Evolutionary conservation across 2,329 filamentous ascomycete species (phyloP).

Genomic region (Eutypa lata): DNA sequence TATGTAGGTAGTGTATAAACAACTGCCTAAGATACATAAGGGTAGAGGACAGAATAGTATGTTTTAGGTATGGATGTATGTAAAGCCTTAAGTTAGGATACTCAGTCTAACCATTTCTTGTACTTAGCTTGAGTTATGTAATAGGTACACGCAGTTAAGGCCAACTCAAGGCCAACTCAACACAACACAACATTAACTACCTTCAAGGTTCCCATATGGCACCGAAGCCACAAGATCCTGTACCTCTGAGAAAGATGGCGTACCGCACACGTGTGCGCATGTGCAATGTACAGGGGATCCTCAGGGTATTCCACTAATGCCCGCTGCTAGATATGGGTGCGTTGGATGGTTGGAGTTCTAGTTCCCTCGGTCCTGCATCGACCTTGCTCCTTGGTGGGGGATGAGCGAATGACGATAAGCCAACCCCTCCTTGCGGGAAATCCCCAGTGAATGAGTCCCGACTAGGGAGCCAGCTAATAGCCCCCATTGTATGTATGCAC

Average conservation of each 20-base stretch:
- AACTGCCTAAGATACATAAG: too few species aligned
- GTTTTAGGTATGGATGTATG: too few species aligned
- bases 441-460: neutral
- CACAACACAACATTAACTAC: too few species aligned
- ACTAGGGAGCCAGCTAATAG: neutral
- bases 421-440: neutral
- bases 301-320: neutral
- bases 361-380: neutral
- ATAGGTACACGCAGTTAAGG: too few species aligned
- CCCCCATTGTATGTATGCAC: too few species aligned
- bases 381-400: neutral
- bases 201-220: neutral
- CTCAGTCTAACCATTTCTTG: too few species aligned
- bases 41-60: too few species aligned
- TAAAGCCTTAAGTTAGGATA: too few species aligned
- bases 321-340: neutral
- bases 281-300: neutral
- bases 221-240: neutral
- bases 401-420: neutral
- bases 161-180: too few species aligned
- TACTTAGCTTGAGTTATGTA: too few species aligned
- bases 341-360: neutral
- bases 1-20: too few species aligned
- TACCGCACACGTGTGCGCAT: neutral
- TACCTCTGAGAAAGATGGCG: neutral